Evolutionary conservation across 2,329 filamentous ascomycete genomes (phyloP).

Genomic region (Pyrenochaeta sp.): DNA sequence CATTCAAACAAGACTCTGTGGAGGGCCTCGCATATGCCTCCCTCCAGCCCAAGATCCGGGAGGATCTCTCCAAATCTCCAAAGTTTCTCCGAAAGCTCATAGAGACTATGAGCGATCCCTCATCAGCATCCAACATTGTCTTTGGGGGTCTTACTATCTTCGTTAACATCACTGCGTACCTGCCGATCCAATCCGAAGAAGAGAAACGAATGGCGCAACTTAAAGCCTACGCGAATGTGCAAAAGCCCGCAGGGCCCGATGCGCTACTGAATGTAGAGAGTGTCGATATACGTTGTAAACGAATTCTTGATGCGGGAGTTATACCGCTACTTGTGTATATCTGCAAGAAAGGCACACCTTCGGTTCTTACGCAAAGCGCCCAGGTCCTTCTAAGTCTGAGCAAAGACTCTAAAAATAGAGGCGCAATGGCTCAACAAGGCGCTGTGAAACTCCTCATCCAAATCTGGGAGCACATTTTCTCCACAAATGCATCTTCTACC

Average conservation of each 20-base stretch:
- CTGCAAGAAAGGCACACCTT: constrained; percentile 74
- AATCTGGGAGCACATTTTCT: constrained; percentile 67
- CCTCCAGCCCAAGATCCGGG: constrained; percentile 83
- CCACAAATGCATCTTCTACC: constrained; percentile 55
- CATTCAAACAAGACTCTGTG: constrained; percentile 73
- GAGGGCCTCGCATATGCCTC: constrained; percentile 94
- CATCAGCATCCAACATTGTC: constrained; percentile 66
- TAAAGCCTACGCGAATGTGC: constrained; percentile 91
- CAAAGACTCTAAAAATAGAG: constrained; percentile 75
- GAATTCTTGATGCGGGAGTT: constrained; percentile 79
- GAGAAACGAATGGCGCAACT: constrained; percentile 91
- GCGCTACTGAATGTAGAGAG: constrained; percentile 78
- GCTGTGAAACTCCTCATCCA: constrained; percentile 84
- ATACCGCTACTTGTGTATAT: constrained; percentile 80
- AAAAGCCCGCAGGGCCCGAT: constrained; percentile 69
- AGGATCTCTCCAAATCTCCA: constrained; percentile 75
- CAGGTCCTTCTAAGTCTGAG: constrained; percentile 82
- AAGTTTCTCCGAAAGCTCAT: constrained; percentile 76
- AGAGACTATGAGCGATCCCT: constrained; percentile 59
- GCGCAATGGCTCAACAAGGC: constrained; percentile 90
- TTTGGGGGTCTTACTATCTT: constrained; percentile 90
- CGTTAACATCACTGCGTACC: constrained; percentile 83
- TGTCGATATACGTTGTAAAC: constrained; percentile 77
- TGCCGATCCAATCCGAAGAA: constrained; percentile 81
- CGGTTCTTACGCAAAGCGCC: constrained; percentile 75